phyloP scores from a whole-genome alignment of 2,329 filamentous ascomycete species.

The Fusarium pilosicola region DNA sequence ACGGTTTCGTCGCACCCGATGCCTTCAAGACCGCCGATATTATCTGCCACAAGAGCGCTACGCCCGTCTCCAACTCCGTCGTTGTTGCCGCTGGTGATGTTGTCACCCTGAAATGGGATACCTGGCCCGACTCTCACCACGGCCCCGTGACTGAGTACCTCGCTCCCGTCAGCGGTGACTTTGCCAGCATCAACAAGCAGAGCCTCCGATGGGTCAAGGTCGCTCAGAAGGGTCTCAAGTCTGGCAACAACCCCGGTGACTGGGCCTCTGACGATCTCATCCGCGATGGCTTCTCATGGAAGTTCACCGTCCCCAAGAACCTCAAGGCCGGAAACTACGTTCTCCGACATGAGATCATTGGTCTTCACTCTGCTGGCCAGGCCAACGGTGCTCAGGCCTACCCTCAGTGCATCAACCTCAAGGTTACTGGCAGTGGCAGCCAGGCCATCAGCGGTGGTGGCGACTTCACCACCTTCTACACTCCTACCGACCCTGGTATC shows the following conservation, averaged over 20 bases:
- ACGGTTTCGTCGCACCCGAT: constrained; percentile 59
- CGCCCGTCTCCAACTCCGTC: constrained; percentile 52
- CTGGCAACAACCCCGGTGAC: constrained; percentile 54
- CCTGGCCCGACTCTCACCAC: constrained; percentile 72
- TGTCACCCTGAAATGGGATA: constrained; percentile 69
- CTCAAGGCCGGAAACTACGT: constrained; percentile 64
- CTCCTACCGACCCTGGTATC: constrained; percentile 48
- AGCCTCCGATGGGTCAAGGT: constrained; percentile 70
- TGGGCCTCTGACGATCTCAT: constrained; percentile 68
- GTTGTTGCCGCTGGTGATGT: constrained; percentile 67
- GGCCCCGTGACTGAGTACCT: constrained; percentile 71
- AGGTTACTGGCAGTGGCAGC: constrained; percentile 55
- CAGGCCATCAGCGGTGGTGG: constrained; percentile 43
- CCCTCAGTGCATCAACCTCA: constrained; percentile 63
- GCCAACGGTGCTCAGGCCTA: constrained; percentile 59
- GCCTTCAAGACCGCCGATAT: constrained; percentile 54
- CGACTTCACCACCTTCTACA: constrained; percentile 51
- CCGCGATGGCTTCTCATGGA: constrained; percentile 57
- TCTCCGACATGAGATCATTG: constrained; percentile 66
- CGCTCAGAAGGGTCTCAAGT: constrained; percentile 61
- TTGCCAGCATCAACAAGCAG: constrained; percentile 60
- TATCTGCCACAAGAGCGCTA: constrained; percentile 58
- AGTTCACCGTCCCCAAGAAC: constrained; percentile 57
- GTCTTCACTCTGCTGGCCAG: constrained; percentile 59
- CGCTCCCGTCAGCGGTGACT: constrained; percentile 63